phyloP scores from a whole-genome alignment of 148 eudicot species.

The Chenopodium album region DNA sequence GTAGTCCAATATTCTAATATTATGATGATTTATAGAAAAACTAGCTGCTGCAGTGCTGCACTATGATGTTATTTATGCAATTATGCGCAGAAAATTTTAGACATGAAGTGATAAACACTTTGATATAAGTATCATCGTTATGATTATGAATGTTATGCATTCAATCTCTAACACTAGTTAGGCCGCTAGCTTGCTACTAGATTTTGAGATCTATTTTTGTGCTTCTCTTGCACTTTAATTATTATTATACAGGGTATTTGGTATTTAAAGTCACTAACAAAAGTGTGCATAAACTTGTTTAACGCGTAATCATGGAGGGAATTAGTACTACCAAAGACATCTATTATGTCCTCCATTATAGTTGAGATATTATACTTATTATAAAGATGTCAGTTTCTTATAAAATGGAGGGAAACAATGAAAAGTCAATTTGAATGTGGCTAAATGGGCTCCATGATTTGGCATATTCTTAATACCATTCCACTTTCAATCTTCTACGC shows the following conservation, averaged over 20 bases:
- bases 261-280: not conserved
- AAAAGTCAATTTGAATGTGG: not conserved
- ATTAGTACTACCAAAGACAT: not conserved
- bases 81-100: too few relatives aligned
- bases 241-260: too few relatives aligned
- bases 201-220: too few relatives aligned
- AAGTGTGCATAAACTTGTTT: not conserved
- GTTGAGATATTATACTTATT: not conserved
- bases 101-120: too few relatives aligned
- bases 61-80: too few relatives aligned
- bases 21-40: too few relatives aligned
- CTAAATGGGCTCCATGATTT: not conserved
- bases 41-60: too few relatives aligned
- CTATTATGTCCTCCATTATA: not conserved
- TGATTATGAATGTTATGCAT: not conserved
- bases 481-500: not conserved
- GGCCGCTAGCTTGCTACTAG: not conserved
- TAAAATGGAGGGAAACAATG: too few relatives aligned
- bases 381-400: not conserved
- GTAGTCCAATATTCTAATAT: too few relatives aligned
- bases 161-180: not conserved
- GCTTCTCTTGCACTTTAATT: not conserved
- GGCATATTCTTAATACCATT: conserved; percentile 1
- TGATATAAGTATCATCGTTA: too few relatives aligned
- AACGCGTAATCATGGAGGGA: not conserved